Percentiles rank a stretch among this genome's conserved stretches.
Conservation (phyloP, 352 stramenopile species). For the Phytophthora palmivora region DNA sequence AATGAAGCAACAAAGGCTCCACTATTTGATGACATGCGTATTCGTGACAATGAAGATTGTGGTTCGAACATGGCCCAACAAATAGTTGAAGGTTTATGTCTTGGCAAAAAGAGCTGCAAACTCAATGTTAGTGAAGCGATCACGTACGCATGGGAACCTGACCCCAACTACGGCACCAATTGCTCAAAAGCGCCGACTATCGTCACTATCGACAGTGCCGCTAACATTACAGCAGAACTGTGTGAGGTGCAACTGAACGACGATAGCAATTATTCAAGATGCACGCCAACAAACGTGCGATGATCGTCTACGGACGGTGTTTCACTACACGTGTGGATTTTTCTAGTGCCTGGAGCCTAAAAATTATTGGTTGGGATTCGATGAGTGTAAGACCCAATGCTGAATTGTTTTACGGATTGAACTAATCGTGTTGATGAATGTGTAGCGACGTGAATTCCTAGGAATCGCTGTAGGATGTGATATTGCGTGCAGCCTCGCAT, state of each 20-base stretch:
- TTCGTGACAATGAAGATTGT: constrained; percentile 52
- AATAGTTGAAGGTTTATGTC: constrained; percentile 77
- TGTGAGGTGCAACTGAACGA: constrained; percentile 57
- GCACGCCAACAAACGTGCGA: constrained; percentile 41
- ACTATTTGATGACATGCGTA: constrained; percentile 62
- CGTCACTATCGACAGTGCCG: constrained; percentile 38
- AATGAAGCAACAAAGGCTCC: constrained; percentile 39
- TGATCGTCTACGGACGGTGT: constrained; percentile 78
- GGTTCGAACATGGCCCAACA: constrained; percentile 51
- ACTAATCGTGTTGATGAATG: background rate
- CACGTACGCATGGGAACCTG: constrained; percentile 66
- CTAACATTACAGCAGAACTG: constrained; percentile 35
- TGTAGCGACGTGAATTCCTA: constrained; percentile 77
- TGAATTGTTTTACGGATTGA: constrained; percentile 1
- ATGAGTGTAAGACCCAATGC: constrained; percentile 57
- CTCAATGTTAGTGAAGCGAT: constrained; percentile 69
- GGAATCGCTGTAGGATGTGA: constrained; percentile 74
- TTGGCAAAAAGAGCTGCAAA: constrained; percentile 71
- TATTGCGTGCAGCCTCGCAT: constrained; percentile 69
- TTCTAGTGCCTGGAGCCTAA: constrained; percentile 72
- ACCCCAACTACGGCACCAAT: constrained; percentile 44
- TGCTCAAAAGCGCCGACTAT: constrained; percentile 38
- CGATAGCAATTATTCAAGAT: constrained; percentile 66
- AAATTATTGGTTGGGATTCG: constrained; percentile 83
- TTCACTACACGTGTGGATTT: constrained; percentile 84